These are phyloP conservation scores for Cydonia oblonga DNA, from an alignment of 331 rosid species.

Conservation along the genomic window DNA sequence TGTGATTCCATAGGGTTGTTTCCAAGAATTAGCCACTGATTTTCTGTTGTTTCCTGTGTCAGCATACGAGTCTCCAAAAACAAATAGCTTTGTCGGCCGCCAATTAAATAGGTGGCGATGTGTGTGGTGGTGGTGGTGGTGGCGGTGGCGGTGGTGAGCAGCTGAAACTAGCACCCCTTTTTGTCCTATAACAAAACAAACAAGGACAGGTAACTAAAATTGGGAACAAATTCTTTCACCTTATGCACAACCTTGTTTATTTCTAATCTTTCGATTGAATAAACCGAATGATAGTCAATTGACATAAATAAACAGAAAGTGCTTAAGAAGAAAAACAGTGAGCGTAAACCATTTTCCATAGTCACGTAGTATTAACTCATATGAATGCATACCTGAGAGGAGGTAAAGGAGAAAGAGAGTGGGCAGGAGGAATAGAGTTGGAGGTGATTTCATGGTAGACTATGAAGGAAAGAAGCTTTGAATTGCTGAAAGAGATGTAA, in stretches of 20 bases:
- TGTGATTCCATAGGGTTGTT: not conserved
- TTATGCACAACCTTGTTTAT: not conserved
- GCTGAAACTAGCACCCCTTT: slow-evolving; percentile 1
- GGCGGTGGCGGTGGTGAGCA: not conserved
- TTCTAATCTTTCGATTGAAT: not conserved
- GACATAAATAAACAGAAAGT: not conserved
- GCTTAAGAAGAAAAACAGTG: not conserved
- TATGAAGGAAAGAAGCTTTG: not conserved
- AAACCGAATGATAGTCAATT: not conserved
- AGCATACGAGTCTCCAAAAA: slow-evolving; percentile 71
- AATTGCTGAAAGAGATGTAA: not conserved
- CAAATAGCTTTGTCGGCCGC: slow-evolving; percentile 41
- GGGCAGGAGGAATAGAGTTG: not conserved
- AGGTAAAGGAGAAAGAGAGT: not conserved
- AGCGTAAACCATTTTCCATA: not conserved
- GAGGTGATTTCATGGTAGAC: not conserved
- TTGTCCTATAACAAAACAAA: not conserved
- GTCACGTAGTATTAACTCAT: not conserved
- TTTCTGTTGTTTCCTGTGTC: slow-evolving; percentile 54
- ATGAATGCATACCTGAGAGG: not conserved
- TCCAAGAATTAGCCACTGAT: slow-evolving; percentile 27
- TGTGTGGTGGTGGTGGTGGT: not conserved
- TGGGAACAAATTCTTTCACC: not conserved
- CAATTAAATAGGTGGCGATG: not conserved
- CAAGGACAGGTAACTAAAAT: not conserved